Percentiles rank a stretch among this genome's conserved stretches.
These are phyloP conservation scores for Hortaea werneckii DNA, from an alignment of 2,329 filamentous ascomycete genomes.

Conservation along the genomic window DNA sequence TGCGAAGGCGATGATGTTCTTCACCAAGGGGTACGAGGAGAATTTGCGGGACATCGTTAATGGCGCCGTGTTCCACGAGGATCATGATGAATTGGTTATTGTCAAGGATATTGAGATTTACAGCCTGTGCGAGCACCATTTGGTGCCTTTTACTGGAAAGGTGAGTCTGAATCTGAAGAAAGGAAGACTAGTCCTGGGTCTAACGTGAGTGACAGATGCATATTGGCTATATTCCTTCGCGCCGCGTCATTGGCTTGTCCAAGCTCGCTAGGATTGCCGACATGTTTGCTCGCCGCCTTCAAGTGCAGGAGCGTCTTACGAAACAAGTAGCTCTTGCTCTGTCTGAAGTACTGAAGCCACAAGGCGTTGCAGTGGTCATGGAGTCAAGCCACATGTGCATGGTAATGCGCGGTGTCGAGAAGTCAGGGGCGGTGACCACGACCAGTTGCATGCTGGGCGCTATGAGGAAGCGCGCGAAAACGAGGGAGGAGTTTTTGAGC, in stretches of 20 bases:
- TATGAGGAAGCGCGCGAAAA: slow-evolving; percentile 87
- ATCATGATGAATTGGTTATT: slow-evolving; percentile 94
- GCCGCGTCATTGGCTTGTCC: slow-evolving; percentile 86
- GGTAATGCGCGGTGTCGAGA: slow-evolving; percentile 98
- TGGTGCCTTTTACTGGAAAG: slow-evolving; percentile 94
- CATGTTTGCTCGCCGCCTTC: slow-evolving; percentile 86
- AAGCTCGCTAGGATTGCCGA: slow-evolving; percentile 94
- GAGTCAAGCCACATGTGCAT: slow-evolving; percentile 95
- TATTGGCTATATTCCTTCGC: slow-evolving; percentile 90
- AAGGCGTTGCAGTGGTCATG: slow-evolving; percentile 95
- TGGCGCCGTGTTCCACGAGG: slow-evolving; percentile 87
- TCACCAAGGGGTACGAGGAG: slow-evolving; percentile 95
- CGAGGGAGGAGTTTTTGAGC: slow-evolving; percentile 88
- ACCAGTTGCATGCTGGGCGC: slow-evolving; percentile 97
- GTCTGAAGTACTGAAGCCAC: slow-evolving; percentile 83
- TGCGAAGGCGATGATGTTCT: slow-evolving; percentile 88
- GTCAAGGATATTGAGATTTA: slow-evolving; percentile 96
- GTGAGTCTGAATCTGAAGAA: slow-evolving; percentile 38
- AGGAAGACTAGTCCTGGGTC: not conserved
- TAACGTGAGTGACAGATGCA: slow-evolving; percentile 90
- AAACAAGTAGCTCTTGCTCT: slow-evolving; percentile 93
- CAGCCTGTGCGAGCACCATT: slow-evolving; percentile 90
- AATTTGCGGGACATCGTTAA: slow-evolving; percentile 89
- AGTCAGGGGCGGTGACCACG: slow-evolving; percentile 75
- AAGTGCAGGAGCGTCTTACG: slow-evolving; percentile 92